Evolutionary conservation across 2,329 filamentous ascomycete species (phyloP).

Genomic region (Fragosphaeria purpurea): DNA sequence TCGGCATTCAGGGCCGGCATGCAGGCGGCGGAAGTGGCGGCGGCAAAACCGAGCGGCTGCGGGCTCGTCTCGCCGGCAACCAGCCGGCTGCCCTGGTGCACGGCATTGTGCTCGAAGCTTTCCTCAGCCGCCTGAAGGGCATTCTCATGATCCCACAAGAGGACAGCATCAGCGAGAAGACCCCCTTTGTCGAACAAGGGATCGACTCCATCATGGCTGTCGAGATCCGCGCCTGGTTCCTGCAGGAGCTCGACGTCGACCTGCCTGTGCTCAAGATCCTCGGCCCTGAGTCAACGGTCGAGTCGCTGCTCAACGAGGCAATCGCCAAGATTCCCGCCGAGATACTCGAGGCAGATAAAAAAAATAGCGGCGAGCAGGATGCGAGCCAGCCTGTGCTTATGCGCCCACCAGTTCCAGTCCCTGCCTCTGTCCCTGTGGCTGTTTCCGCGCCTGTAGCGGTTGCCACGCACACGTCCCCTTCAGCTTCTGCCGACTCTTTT

Average conservation of each 20-base stretch:
- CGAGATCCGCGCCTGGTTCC: slow-evolving; percentile 32
- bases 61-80: slow-evolving; percentile 3
- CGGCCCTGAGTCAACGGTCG: background rate
- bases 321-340: no score
- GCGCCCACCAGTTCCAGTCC: no score
- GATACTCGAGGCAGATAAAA: no score
- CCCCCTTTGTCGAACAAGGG: slow-evolving; percentile 23
- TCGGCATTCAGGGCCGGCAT: slow-evolving; percentile 1
- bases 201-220: slow-evolving; percentile 34
- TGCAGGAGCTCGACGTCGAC: slow-evolving; percentile 22
- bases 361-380: no score
- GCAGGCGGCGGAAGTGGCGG: background rate
- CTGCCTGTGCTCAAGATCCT: slow-evolving; percentile 29
- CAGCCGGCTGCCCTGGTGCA: slow-evolving; percentile 1
- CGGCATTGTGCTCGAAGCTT: slow-evolving; percentile 7
- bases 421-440: no score
- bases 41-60: slow-evolving; percentile 2
- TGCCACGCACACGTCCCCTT: no score
- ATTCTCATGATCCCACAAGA: slow-evolving; percentile 8
- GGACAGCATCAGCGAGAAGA: slow-evolving; percentile 3
- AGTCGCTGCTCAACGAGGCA: no score
- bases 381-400: no score
- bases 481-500: no score
- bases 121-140: slow-evolving; percentile 8
- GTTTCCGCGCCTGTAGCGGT: no score